These are phyloP conservation scores for Allium cepa DNA, from an alignment of 106 monocot species.

Conservation along the genomic window DNA sequence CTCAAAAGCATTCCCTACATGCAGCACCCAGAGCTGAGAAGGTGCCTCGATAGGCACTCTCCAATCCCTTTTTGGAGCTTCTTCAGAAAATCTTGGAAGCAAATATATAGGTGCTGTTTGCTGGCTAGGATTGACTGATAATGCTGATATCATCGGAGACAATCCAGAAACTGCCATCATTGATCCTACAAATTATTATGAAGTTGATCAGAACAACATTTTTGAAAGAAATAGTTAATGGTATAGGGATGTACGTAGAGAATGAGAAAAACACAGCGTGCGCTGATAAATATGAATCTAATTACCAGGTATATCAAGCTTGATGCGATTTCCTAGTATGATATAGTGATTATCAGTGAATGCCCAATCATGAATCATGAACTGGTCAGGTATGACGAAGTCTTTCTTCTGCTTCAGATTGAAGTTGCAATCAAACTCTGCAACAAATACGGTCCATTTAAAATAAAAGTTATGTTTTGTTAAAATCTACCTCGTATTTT, in stretches of 20 bases:
- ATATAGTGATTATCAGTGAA: conserved; percentile 47
- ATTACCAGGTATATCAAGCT: conserved; percentile 40
- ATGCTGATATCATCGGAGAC: conserved; percentile 72
- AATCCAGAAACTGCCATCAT: conserved; percentile 52
- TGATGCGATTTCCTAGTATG: conserved; percentile 45
- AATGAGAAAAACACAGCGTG: no score
- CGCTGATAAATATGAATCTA: background rate
- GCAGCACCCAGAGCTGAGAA: conserved; percentile 53
- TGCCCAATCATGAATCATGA: conserved; percentile 66
- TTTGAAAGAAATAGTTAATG: background rate
- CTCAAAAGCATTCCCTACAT: conserved; percentile 70
- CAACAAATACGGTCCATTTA: background rate
- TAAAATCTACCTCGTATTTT: background rate
- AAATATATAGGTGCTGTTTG: conserved; percentile 59
- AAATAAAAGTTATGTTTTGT: background rate
- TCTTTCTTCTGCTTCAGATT: conserved; percentile 40
- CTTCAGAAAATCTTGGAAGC: conserved; percentile 48
- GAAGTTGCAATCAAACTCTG: conserved; percentile 42
- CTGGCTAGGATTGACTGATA: conserved; percentile 50
- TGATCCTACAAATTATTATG: conserved; percentile 31
- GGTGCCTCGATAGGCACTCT: conserved; percentile 54
- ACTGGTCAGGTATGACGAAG: conserved; percentile 38
- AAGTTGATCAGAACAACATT: no score
- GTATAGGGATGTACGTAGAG: background rate
- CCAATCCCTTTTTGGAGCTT: conserved; percentile 34